Conservation (phyloP, 1,284 basidiomycete genomes). For the Sporisorium graminicola region DNA sequence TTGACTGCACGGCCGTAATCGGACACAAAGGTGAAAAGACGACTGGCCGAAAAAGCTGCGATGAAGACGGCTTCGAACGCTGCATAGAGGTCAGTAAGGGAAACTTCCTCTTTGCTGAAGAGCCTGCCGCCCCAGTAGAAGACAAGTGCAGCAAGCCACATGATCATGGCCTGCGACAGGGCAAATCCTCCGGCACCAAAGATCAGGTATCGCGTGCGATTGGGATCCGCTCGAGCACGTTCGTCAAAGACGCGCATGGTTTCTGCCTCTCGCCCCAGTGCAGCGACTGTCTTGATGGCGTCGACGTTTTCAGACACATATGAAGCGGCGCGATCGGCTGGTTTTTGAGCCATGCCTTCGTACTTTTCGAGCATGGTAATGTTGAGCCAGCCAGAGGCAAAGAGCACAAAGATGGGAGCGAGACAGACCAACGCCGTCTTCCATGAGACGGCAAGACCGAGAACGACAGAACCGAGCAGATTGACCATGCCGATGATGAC, state of each 20-base stretch:
- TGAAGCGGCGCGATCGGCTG: conserved; percentile 59
- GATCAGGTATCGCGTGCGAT: conserved; percentile 57
- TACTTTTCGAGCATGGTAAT: conserved; percentile 65
- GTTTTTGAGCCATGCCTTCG: conserved; percentile 65
- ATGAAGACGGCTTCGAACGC: conserved; percentile 71
- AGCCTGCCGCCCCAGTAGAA: conserved; percentile 70
- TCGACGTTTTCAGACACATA: conserved; percentile 71
- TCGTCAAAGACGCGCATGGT: conserved; percentile 64
- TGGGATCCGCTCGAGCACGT: conserved; percentile 44
- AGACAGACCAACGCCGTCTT: conserved; percentile 68
- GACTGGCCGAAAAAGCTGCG: conserved; percentile 66
- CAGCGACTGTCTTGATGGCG: conserved; percentile 70
- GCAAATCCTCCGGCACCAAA: conserved; percentile 69
- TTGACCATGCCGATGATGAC: conserved; percentile 66
- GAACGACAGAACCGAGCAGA: conserved; percentile 69
- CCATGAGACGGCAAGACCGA: conserved; percentile 70
- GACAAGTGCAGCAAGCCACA: conserved; percentile 67
- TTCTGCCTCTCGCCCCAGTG: conserved; percentile 70
- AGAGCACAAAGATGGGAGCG: conserved; percentile 66
- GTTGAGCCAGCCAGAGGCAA: conserved; percentile 65
- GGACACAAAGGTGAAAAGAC: conserved; percentile 61
- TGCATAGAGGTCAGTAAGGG: conserved; percentile 52
- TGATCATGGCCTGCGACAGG: conserved; percentile 68
- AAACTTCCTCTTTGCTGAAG: conserved; percentile 58
- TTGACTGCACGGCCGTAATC: conserved; percentile 60